phyloP scores from a whole-genome alignment of 2,329 filamentous ascomycete genomes.

The Trichoderma gracile region DNA sequence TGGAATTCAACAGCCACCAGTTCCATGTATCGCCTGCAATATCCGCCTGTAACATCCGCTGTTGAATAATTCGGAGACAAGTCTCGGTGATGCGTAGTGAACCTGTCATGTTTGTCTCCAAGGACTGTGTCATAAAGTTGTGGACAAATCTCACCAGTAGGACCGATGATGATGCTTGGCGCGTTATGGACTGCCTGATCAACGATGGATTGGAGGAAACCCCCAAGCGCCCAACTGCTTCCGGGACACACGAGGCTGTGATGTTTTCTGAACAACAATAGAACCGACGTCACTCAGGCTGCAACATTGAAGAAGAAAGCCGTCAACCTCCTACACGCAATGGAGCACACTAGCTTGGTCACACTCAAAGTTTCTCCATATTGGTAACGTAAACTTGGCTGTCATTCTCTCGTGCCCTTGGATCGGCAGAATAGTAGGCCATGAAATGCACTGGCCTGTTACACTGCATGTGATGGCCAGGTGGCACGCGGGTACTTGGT shows the following conservation, averaged over 20 bases:
- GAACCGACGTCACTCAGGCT: no score
- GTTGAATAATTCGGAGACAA: background rate
- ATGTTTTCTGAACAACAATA: no score
- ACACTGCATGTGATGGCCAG: constrained; percentile 8
- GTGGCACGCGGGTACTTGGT: background rate
- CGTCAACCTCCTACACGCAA: no score
- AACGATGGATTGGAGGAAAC: no score
- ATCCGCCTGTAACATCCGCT: background rate
- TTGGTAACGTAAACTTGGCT: background rate
- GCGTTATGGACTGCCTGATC: background rate
- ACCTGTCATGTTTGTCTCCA: background rate
- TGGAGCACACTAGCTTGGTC: no score
- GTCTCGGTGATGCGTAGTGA: background rate
- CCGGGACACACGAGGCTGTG: no score
- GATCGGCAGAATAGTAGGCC: background rate
- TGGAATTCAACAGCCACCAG: background rate
- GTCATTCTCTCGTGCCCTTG: background rate
- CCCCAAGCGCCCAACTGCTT: no score
- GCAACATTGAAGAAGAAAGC: no score
- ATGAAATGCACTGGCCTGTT: constrained; percentile 11
- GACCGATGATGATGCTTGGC: background rate
- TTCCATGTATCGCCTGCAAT: background rate
- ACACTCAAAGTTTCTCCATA: no score
- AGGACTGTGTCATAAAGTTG: background rate
- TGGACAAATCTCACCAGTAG: no score